These are phyloP conservation scores for Grosmannia clavigera DNA, from an alignment of 2,329 filamentous ascomycete genomes.

Conservation along the genomic window DNA sequence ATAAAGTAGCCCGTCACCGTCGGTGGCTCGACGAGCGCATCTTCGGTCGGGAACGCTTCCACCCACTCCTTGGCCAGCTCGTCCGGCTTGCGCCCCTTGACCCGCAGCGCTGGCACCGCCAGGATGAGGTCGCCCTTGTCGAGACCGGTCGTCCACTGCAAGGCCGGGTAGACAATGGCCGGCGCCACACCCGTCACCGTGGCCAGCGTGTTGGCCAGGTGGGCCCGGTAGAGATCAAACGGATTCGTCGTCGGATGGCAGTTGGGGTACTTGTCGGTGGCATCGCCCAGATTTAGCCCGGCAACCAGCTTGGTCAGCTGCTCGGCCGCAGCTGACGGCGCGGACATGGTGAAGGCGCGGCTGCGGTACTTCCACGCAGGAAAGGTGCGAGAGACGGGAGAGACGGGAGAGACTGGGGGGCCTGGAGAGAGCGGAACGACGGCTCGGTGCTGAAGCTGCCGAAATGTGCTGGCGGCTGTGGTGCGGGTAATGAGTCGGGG, in stretches of 20 bases:
- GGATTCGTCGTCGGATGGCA: slow-evolving; percentile 60
- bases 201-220: slow-evolving; percentile 57
- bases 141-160: slow-evolving; percentile 67
- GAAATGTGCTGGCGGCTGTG: background rate
- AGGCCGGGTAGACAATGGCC: slow-evolving; percentile 58
- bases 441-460: background rate
- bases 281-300: slow-evolving; percentile 22
- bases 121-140: slow-evolving; percentile 77
- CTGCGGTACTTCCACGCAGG: background rate
- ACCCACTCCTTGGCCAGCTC: slow-evolving; percentile 51
- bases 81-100: slow-evolving; percentile 58
- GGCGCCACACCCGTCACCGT: slow-evolving; percentile 58
- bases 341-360: background rate
- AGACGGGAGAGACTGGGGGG: too few species aligned
- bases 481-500: background rate
- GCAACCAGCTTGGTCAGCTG: slow-evolving; percentile 22
- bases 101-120: slow-evolving; percentile 64
- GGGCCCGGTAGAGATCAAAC: slow-evolving; percentile 66
- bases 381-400: too few species aligned
- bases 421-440: too few species aligned
- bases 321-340: slow-evolving; percentile 15
- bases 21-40: slow-evolving; percentile 61
- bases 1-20: slow-evolving; percentile 55
- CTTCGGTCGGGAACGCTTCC: slow-evolving; percentile 41
- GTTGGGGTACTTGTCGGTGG: slow-evolving; percentile 35